Percentiles rank a stretch among this genome's conserved stretches.
Conservation (phyloP, 1,284 basidiomycete species). For the Gymnopus androsaceus region DNA sequence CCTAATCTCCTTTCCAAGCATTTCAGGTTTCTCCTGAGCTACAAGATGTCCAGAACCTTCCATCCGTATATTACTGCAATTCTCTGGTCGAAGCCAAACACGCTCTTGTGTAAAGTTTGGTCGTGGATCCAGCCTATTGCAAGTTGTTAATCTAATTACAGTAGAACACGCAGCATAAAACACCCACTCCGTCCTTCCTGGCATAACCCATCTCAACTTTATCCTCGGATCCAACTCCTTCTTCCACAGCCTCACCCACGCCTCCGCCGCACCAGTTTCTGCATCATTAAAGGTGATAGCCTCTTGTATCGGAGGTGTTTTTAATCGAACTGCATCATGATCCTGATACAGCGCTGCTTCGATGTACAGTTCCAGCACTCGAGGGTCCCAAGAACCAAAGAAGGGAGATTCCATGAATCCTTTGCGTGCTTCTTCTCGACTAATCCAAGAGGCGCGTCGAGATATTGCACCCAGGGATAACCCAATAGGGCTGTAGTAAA, state of each 20-base stretch:
- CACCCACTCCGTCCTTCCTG: slow-evolving; percentile 37
- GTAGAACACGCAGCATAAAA: not conserved
- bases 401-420: slow-evolving; percentile 62
- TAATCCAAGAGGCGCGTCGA: slow-evolving; percentile 67
- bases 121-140: not conserved
- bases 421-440: slow-evolving; percentile 60
- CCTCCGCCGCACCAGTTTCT: slow-evolving; percentile 40
- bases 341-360: slow-evolving; percentile 57
- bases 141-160: not conserved
- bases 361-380: slow-evolving; percentile 68
- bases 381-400: slow-evolving; percentile 75
- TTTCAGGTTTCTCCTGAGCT: slow-evolving; percentile 45
- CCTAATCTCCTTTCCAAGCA: slow-evolving; percentile 32
- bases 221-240: slow-evolving; percentile 48
- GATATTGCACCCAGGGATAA: slow-evolving; percentile 53
- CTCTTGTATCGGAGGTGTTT: slow-evolving; percentile 64
- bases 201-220: slow-evolving; percentile 57
- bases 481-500: slow-evolving; percentile 16
- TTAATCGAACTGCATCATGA: slow-evolving; percentile 47
- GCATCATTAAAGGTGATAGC: slow-evolving; percentile 54
- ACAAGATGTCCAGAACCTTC: slow-evolving; percentile 60
- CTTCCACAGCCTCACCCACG: slow-evolving; percentile 44
- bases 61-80: slow-evolving; percentile 61
- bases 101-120: slow-evolving; percentile 36
- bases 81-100: slow-evolving; percentile 63